Base-by-base conservation (phyloP, 495 filamentous ascomycete species). In the Xylaria cubensis region DNA sequence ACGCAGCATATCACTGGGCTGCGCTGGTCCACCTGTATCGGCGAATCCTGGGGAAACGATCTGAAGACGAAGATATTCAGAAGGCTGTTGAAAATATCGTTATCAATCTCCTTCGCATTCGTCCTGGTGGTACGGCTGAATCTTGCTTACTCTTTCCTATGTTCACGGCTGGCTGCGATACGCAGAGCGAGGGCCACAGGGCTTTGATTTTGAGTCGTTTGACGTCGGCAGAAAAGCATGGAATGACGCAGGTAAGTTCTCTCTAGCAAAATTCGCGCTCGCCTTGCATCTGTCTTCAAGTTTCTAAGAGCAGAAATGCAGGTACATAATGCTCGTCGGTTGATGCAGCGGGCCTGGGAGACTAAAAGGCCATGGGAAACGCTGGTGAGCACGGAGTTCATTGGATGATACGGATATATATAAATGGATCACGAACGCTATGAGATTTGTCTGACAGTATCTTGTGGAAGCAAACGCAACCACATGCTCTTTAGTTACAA, bases 111-210 rank as follows among this genome's bases (percentile, higher is more conserved):
- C 81, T 95, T 72, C 81, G 79, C n/a, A 87, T 97, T 62, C 82
- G 88, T 32, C 81, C 84, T 17, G 90, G 91, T 21, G 90, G 90
- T 19, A 90, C 90, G 29, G 92, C 91, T 0, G 94, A 95, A 80
- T 89, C 89, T 4, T 93, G 92, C 76, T 83, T 94, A 7, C 77
- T 97, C 59, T 95, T 97, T 67, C 94, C 94, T 1, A 87, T 97
- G 80, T 96, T 97, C 80, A 92, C 92, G 10, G 94, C 93, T 6
- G 94, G 94, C 1, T 95, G 92, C 76, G 93, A 96, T 76, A 88
- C 90, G 3, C 78, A 82, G 58, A 86, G 90, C 58, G 70, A 80
- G 36, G 77, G 78, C 13, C 88, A 92, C 67, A 82, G 90, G 48
- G 76, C 81, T 26, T 86, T 89, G 71, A 90, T 95, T 21, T 82